These are phyloP conservation scores for Wickerhamiella bombiphila DNA, from an alignment of 805 yeast species.

Conservation along the genomic window DNA sequence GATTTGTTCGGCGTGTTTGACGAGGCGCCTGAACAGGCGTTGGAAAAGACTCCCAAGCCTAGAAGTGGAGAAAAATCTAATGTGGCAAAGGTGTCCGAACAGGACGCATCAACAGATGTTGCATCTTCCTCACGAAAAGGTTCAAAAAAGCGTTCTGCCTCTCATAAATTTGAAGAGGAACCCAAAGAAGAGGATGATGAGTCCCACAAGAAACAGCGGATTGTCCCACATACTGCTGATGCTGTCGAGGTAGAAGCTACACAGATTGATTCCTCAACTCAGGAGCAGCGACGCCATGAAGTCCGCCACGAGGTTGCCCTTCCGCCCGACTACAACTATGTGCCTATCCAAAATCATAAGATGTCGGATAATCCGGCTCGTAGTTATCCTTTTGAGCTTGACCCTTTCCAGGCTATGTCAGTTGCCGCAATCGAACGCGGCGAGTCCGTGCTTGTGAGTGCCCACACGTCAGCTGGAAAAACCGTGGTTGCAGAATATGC, in stretches of 20 bases:
- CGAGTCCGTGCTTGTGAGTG: slow-evolving; percentile 91
- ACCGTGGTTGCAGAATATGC: slow-evolving; percentile 97
- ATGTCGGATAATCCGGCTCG: slow-evolving; percentile 59
- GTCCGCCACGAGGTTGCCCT: slow-evolving; percentile 96
- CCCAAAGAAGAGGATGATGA: slow-evolving; percentile 2
- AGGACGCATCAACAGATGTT: not conserved
- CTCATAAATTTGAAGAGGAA: slow-evolving; percentile 3
- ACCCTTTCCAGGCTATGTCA: slow-evolving; percentile 96
- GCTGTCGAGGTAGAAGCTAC: slow-evolving; percentile 17
- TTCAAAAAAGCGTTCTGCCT: slow-evolving; percentile 4
- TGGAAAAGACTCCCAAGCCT: not conserved
- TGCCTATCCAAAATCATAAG: slow-evolving; percentile 78
- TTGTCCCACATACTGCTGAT: slow-evolving; percentile 15
- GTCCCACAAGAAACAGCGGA: slow-evolving; percentile 1
- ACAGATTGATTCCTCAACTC: slow-evolving; percentile 35
- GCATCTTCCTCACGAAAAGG: not conserved
- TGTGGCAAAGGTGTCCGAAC: not conserved
- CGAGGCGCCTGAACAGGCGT: slow-evolving; percentile 12
- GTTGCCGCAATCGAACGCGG: slow-evolving; percentile 89
- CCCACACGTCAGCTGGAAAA: slow-evolving; percentile 95
- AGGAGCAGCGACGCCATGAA: slow-evolving; percentile 38
- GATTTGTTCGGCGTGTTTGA: slow-evolving; percentile 18
- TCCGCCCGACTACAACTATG: slow-evolving; percentile 80
- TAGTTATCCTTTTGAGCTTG: slow-evolving; percentile 80
- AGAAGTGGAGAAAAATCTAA: slow-evolving; percentile 6